Percentiles rank a stretch among this genome's conserved stretches.
phyloP scores from a whole-genome alignment of 1,139 yeast genomes.

The Hyphopichia burtonii region DNA sequence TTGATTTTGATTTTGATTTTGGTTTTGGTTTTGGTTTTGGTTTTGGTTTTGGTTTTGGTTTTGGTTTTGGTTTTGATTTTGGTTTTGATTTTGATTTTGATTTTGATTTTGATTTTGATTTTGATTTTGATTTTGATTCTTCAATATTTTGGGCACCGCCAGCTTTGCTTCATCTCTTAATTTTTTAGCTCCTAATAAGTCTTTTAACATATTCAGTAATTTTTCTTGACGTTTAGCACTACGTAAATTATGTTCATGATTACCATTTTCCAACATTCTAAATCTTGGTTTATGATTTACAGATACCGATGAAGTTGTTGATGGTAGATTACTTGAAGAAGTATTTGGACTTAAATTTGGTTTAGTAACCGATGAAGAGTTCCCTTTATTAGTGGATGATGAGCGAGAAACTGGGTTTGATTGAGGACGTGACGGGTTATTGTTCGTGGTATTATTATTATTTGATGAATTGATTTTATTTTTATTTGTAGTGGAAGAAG shows the following conservation, averaged over 20 bases:
- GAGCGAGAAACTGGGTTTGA: conserved; percentile 14
- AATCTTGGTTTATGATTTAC: conserved; percentile 41
- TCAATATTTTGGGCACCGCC: conserved; percentile 72
- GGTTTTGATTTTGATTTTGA: no score
- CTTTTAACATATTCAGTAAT: conserved; percentile 81
- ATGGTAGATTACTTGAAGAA: background rate
- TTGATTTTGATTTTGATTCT: conserved; percentile 6
- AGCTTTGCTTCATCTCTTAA: conserved; percentile 77
- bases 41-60: conserved; percentile 11
- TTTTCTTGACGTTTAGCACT: conserved; percentile 87
- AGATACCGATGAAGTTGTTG: no score
- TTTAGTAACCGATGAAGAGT: background rate
- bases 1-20: no score
- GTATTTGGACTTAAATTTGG: conserved; percentile 3
- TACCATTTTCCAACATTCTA: conserved; percentile 58
- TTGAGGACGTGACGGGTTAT: background rate
- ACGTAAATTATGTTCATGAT: conserved; percentile 76
- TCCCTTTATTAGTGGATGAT: conserved; percentile 11
- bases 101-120: no score
- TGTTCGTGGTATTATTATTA: background rate
- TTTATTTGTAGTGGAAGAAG: conserved; percentile 4
- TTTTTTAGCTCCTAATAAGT: conserved; percentile 77
- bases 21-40: no score
- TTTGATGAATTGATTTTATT: background rate
- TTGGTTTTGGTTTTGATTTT: conserved; percentile 9